Conservation (phyloP, 495 filamentous ascomycete species). For the Choiromyces venosus region DNA sequence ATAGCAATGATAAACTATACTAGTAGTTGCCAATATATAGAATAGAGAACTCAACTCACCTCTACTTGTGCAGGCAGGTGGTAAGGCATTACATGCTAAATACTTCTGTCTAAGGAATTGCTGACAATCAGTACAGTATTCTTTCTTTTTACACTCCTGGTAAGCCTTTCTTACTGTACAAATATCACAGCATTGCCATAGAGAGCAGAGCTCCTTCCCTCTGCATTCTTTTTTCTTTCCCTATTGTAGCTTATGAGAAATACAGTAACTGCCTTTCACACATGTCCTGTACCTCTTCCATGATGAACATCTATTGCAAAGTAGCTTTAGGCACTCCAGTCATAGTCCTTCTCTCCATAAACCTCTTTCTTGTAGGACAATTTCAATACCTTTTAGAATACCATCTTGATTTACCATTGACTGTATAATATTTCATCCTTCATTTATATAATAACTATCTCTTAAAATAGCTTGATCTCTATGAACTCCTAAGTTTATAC, state of each 20-base stretch:
- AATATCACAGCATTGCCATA: not conserved
- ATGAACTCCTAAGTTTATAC: slow-evolving; percentile 5
- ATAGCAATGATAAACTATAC: no score
- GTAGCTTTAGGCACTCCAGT: not conserved
- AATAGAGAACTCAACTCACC: not conserved
- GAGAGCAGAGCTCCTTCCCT: not conserved
- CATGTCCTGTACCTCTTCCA: not conserved
- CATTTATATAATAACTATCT: not conserved
- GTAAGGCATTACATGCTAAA: not conserved
- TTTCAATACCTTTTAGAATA: not conserved
- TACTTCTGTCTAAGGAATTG: not conserved
- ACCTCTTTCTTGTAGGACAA: not conserved
- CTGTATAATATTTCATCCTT: not conserved
- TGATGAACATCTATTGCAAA: not conserved
- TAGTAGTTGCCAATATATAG: no score
- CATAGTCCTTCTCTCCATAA: not conserved
- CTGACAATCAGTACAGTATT: not conserved
- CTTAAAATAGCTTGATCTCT: not conserved
- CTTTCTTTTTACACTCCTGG: not conserved
- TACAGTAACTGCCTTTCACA: not conserved
- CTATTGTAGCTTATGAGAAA: not conserved
- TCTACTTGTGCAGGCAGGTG: not conserved
- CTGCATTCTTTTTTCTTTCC: not conserved
- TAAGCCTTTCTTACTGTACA: not conserved
- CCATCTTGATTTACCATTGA: not conserved